Conservation (phyloP, 352 stramenopile species). For the Plasmopara viticola region DNA sequence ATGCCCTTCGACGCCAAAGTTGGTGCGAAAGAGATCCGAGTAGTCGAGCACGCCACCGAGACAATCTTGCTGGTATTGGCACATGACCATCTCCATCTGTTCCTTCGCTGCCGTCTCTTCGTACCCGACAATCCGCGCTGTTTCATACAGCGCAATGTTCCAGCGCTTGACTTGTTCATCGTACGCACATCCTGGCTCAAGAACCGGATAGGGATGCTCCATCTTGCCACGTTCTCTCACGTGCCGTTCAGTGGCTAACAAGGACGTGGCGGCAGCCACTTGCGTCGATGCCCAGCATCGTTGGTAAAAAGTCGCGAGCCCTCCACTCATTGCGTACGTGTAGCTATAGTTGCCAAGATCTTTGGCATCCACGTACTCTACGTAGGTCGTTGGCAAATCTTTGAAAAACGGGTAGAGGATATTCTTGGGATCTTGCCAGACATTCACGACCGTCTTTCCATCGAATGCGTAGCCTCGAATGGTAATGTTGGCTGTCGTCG, state of each 20-base stretch:
- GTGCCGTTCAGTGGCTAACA: conserved; percentile 3
- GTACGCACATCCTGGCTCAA: conserved; percentile 14
- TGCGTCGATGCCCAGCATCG: conserved; percentile 26
- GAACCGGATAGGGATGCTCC: conserved; percentile 5
- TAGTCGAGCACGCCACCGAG: conserved; percentile 41
- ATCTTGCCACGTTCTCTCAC: not conserved
- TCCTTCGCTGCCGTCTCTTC: conserved; percentile 27
- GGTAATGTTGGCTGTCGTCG: conserved; percentile 17
- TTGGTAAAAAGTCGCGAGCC: conserved; percentile 40
- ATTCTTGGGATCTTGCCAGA: conserved; percentile 32
- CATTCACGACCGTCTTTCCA: conserved; percentile 25
- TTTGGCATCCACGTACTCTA: conserved; percentile 42
- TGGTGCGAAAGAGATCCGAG: conserved; percentile 29
- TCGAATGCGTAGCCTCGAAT: conserved; percentile 18
- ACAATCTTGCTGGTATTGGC: conserved; percentile 48
- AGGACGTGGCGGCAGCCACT: conserved; percentile 1
- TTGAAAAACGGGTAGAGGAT: conserved; percentile 63
- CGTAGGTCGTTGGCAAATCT: conserved; percentile 35
- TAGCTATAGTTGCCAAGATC: conserved; percentile 54
- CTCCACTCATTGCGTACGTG: conserved; percentile 44
- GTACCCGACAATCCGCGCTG: conserved; percentile 40
- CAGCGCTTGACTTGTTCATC: conserved; percentile 35
- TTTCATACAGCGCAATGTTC: conserved; percentile 45
- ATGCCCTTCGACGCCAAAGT: conserved; percentile 47
- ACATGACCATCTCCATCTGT: conserved; percentile 52